Evolutionary conservation across 2,329 filamentous ascomycete species (phyloP).

Genomic region (Beauveria caledonica): DNA sequence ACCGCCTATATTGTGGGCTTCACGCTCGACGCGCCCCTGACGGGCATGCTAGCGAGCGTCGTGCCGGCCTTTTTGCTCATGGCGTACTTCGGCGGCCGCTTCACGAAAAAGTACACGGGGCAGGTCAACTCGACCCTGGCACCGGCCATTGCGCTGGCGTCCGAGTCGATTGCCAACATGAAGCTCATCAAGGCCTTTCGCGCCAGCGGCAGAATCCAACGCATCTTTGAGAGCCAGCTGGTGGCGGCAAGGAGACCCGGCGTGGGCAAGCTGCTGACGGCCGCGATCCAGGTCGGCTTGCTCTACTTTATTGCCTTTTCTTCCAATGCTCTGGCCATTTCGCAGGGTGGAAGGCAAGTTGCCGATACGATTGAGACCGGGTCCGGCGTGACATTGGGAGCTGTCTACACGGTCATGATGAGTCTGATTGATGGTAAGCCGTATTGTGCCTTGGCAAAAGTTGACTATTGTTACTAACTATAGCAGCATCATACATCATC

Average conservation of each 20-base stretch:
- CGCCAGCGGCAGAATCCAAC: conserved; percentile 42
- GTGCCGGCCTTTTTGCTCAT: conserved; percentile 49
- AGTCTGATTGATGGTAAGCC: conserved; percentile 40
- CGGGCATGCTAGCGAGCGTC: conserved; percentile 48
- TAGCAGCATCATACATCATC: conserved; percentile 43
- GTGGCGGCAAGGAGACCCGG: conserved; percentile 37
- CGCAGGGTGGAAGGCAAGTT: conserved; percentile 47
- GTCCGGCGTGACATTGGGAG: conserved; percentile 33
- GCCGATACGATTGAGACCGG: conserved; percentile 21
- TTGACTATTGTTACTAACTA: background rate
- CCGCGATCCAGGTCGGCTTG: conserved; percentile 51
- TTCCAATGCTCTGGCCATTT: conserved; percentile 57
- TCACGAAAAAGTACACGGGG: conserved; percentile 37
- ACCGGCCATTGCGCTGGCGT: conserved; percentile 45
- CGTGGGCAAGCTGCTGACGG: conserved; percentile 46
- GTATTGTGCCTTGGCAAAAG: background rate
- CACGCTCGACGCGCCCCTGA: conserved; percentile 47
- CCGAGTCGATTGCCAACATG: conserved; percentile 45
- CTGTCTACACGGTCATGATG: conserved; percentile 48
- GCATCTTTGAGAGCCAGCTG: conserved; percentile 36
- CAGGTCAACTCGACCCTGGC: conserved; percentile 38
- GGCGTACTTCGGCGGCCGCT: conserved; percentile 42
- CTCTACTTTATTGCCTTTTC: conserved; percentile 59
- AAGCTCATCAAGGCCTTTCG: conserved; percentile 49
- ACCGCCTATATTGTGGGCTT: conserved; percentile 55